These are phyloP conservation scores for Termitomyces sp. DNA, from an alignment of 768 basidiomycete species.

Conservation along the genomic window DNA sequence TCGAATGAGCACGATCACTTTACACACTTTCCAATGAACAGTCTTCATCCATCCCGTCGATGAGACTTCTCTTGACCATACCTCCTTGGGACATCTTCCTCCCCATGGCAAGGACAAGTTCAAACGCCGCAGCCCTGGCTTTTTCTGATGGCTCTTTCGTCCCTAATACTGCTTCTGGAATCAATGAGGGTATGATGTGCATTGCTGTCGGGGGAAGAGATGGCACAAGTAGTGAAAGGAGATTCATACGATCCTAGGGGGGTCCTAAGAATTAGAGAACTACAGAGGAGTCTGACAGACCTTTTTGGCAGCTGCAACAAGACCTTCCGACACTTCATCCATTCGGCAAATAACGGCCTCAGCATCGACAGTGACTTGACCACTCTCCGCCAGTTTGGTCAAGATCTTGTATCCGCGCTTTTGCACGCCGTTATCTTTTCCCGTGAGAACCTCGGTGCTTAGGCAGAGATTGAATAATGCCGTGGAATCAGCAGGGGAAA, in stretches of 20 bases:
- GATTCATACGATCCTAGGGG: conserved; percentile 73
- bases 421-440: conserved; percentile 83
- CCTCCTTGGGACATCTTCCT: conserved; percentile 88
- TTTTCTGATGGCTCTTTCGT: conserved; percentile 98
- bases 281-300: conserved; percentile 25
- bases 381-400: conserved; percentile 62
- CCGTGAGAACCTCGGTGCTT: conserved; percentile 61
- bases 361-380: conserved; percentile 48
- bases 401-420: conserved; percentile 94
- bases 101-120: conserved; percentile 87
- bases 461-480: conserved; percentile 68
- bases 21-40: conserved; percentile 39
- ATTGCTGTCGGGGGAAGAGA: conserved; percentile 63
- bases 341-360: conserved; percentile 60
- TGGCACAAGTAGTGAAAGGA: conserved; percentile 66
- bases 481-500: conserved; percentile 55
- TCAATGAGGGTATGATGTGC: conserved; percentile 81
- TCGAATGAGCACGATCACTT: conserved; percentile 7
- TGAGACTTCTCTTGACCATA: conserved; percentile 64
- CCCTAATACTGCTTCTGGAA: conserved; percentile 91
- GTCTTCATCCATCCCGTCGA: conserved; percentile 83
- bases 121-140: conserved; percentile 84
- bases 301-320: conserved; percentile 84
- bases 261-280: conserved; percentile 7
- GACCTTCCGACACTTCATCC: conserved; percentile 55